phyloP scores from a whole-genome alignment of 306 rosid species.

The Corylus heterophylla region DNA sequence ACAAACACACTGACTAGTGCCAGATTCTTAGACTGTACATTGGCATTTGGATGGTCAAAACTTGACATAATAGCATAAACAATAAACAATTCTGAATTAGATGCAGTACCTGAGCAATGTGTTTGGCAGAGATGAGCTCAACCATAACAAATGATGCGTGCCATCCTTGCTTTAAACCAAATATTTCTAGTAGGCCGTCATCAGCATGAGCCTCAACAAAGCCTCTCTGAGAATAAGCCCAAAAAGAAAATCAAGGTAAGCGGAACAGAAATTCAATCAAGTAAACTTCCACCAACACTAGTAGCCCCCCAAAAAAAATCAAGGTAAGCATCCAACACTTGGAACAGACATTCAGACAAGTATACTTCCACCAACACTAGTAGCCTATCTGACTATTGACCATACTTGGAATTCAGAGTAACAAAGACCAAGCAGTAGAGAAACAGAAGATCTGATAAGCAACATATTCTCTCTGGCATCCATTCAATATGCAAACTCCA shows the following conservation, averaged over 20 bases:
- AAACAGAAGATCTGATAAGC: neutral
- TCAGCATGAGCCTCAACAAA: conserved; percentile 92
- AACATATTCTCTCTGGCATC: neutral
- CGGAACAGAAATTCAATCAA: neutral
- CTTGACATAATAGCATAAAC: conserved; percentile 11
- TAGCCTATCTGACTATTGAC: too few species aligned
- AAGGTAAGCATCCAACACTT: neutral
- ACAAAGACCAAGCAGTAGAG: neutral
- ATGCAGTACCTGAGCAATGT: conserved; percentile 83
- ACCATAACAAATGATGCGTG: conserved; percentile 99
- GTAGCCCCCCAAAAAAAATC: too few species aligned
- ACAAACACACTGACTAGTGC: neutral
- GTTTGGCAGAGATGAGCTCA: conserved; percentile 88
- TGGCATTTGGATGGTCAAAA: conserved; percentile 15
- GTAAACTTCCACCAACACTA: neutral
- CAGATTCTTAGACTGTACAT: neutral
- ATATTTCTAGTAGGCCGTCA: conserved; percentile 92
- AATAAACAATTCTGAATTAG: conserved; percentile 10
- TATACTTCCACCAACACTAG: too few species aligned
- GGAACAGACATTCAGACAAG: neutral
- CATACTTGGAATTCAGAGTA: neutral
- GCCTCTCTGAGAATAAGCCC: conserved; percentile 60
- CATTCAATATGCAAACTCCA: neutral
- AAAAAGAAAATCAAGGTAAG: conserved; percentile 19
- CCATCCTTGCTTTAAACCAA: conserved; percentile 99